These are phyloP conservation scores for Corylus avellana DNA, from an alignment of 306 rosid species.

Conservation along the genomic window DNA sequence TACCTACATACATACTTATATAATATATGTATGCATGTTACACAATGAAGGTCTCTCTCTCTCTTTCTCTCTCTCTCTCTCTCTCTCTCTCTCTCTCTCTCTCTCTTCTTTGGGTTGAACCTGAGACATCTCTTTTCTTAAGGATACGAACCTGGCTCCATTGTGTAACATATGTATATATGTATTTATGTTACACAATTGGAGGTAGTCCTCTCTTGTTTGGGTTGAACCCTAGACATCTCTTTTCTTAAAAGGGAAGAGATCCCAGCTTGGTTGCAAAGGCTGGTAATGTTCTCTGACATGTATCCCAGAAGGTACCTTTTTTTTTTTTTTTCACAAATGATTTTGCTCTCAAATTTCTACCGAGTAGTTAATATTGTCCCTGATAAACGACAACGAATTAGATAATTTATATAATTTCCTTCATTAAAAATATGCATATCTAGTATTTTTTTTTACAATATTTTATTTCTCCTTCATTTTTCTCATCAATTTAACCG, in stretches of 20 bases:
- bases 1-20: not conserved
- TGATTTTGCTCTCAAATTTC: not conserved
- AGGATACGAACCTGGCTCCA: too few species aligned
- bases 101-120: not conserved
- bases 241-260: not conserved
- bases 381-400: not conserved
- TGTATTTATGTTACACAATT: too few species aligned
- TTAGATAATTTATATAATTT: not conserved
- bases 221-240: too few species aligned
- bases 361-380: not conserved
- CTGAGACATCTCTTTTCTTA: too few species aligned
- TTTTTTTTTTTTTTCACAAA: not conserved
- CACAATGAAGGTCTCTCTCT: not conserved
- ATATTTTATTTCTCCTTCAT: not conserved
- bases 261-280: not conserved
- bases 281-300: not conserved
- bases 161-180: too few species aligned
- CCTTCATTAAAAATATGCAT: not conserved
- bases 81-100: not conserved
- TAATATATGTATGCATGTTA: not conserved
- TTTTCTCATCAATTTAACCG: not conserved
- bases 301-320: not conserved
- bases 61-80: too few species aligned
- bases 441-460: not conserved
- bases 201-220: too few species aligned